phyloP scores from a whole-genome alignment of 352 stramenopile species.

The Globisporangium rhizosaccharum region DNA sequence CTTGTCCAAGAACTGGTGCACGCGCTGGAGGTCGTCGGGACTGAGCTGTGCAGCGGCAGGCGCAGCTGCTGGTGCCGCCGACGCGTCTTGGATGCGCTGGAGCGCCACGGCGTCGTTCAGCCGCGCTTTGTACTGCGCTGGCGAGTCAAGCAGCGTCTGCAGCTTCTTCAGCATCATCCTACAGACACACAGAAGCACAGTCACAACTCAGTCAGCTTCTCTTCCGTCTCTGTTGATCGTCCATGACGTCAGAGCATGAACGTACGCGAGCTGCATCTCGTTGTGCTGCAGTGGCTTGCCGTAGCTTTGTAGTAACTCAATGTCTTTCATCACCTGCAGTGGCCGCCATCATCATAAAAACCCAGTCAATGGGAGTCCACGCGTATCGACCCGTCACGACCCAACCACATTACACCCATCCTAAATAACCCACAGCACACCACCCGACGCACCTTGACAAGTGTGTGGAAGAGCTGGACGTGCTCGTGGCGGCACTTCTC shows the following conservation, averaged over 20 bases:
- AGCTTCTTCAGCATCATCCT: conserved; percentile 83
- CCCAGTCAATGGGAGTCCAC: neutral
- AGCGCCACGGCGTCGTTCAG: conserved; percentile 74
- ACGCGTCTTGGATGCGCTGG: conserved; percentile 59
- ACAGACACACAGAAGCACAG: conserved; percentile 1
- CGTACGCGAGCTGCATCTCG: conserved; percentile 76
- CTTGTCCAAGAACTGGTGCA: conserved; percentile 84
- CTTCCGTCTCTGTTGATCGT: neutral
- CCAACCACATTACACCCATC: neutral
- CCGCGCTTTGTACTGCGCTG: conserved; percentile 84
- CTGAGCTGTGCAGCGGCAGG: conserved; percentile 53
- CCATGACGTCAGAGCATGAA: conserved; percentile 2
- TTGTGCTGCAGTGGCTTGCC: conserved; percentile 78
- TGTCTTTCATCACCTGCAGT: conserved; percentile 76
- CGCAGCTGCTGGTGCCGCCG: conserved; percentile 20
- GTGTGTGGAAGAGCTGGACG: conserved; percentile 75
- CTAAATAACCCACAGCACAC: neutral
- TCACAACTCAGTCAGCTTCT: neutral
- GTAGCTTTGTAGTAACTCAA: conserved; percentile 82
- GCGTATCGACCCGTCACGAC: neutral
- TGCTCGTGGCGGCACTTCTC: conserved; percentile 83
- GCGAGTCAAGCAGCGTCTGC: conserved; percentile 68
- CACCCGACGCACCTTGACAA: conserved; percentile 50
- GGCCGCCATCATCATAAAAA: neutral
- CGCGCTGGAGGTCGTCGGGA: conserved; percentile 63